A percentile compares a stretch with the other conserved stretches of the same genome.
phyloP scores from a whole-genome alignment of 2,329 filamentous ascomycete genomes.

The Fusarium circinatum region DNA sequence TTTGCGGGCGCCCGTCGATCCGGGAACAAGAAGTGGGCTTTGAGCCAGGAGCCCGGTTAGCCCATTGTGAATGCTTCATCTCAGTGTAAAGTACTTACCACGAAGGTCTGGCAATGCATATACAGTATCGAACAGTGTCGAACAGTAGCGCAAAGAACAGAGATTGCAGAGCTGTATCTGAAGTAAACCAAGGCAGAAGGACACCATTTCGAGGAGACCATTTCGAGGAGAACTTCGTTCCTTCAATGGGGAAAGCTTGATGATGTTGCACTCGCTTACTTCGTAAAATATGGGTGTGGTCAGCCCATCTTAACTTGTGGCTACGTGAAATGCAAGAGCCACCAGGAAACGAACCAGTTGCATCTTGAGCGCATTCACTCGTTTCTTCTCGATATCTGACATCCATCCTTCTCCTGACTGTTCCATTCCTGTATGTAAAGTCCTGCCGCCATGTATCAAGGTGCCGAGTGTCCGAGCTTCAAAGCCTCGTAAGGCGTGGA shows the following conservation, averaged over 20 bases:
- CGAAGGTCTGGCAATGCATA: not conserved
- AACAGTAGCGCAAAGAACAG: constrained; percentile 8
- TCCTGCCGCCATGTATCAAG: not conserved
- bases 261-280: constrained; percentile 16
- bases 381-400: not conserved
- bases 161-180: constrained; percentile 12
- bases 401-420: not conserved
- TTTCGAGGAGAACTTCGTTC: constrained; percentile 7
- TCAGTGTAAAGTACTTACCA: not conserved
- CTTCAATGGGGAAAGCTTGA: constrained; percentile 15
- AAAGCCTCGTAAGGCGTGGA: constrained; percentile 3
- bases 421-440: constrained; percentile 20
- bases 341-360: not conserved
- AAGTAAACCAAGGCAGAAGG: not conserved
- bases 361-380: not conserved
- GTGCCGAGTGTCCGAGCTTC: not conserved
- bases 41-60: constrained; percentile 14
- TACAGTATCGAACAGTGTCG: not conserved
- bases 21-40: constrained; percentile 27
- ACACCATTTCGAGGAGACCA: not conserved
- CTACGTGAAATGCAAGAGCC: constrained; percentile 29
- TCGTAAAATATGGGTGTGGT: constrained; percentile 12
- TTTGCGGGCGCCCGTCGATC: constrained; percentile 21
- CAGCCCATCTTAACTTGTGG: constrained; percentile 17
- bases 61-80: constrained; percentile 3